Evolutionary conservation across 495 filamentous ascomycete genomes (phyloP).

Genomic region (Talaromyces thailandensis): DNA sequence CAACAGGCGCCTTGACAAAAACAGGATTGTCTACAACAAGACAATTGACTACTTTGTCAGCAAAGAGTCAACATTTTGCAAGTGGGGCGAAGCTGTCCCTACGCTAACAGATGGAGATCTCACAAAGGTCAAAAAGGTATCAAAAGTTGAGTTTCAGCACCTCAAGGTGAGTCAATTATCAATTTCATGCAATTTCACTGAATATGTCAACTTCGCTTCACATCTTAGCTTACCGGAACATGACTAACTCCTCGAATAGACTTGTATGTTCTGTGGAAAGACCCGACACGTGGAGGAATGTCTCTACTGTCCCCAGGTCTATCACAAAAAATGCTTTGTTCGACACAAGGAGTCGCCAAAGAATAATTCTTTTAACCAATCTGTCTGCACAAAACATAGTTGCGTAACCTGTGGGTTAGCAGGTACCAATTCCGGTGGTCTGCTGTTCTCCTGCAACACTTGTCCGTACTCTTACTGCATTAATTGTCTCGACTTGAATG

Average conservation of each 20-base stretch:
- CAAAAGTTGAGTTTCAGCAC: background rate
- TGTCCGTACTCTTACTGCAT: constrained; percentile 54
- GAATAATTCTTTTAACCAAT: constrained; percentile 22
- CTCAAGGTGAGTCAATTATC: background rate
- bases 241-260: constrained; percentile 10
- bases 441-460: constrained; percentile 50
- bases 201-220: background rate
- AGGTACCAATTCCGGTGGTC: constrained; percentile 46
- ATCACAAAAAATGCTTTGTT: constrained; percentile 42
- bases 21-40: constrained; percentile 11
- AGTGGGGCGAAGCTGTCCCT: background rate
- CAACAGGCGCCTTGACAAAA: constrained; percentile 15
- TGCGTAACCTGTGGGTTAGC: constrained; percentile 47
- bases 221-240: background rate
- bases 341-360: constrained; percentile 16
- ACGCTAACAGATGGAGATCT: background rate
- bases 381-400: constrained; percentile 50
- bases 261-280: constrained; percentile 50
- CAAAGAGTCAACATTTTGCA: background rate
- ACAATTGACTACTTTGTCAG: background rate
- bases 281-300: constrained; percentile 39
- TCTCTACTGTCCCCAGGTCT: constrained; percentile 46
- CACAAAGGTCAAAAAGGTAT: background rate
- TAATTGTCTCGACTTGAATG: constrained; percentile 50
- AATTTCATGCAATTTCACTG: background rate